These are phyloP conservation scores for Alternaria triticimaculans DNA, from an alignment of 2,329 filamentous ascomycete genomes.

Conservation along the genomic window DNA sequence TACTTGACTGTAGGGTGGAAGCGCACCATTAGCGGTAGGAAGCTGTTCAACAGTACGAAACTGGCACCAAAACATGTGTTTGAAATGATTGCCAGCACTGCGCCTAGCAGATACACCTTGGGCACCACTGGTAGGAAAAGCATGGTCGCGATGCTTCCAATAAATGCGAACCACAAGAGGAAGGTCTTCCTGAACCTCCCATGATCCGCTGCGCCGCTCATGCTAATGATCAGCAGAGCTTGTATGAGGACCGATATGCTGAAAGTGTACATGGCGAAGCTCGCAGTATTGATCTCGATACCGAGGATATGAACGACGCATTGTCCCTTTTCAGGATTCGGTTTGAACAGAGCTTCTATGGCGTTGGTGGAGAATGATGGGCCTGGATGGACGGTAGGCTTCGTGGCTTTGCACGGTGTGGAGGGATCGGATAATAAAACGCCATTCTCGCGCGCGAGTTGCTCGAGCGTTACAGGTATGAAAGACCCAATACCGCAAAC, in stretches of 20 bases:
- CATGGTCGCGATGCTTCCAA: constrained; percentile 85
- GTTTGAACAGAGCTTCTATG: constrained; percentile 22
- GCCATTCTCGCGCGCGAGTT: constrained; percentile 89
- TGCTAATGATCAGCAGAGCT: constrained; percentile 89
- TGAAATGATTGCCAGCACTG: constrained; percentile 83
- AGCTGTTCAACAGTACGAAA: constrained; percentile 94
- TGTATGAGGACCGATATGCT: constrained; percentile 90
- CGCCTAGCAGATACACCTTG: constrained; percentile 78
- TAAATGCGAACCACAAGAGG: constrained; percentile 81
- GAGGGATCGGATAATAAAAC: constrained; percentile 79
- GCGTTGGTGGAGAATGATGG: constrained; percentile 24
- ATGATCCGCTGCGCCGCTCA: constrained; percentile 95
- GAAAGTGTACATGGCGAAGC: constrained; percentile 98
- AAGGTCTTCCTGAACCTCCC: constrained; percentile 86
- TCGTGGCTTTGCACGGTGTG: constrained; percentile 74
- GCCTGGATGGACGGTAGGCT: constrained; percentile 54
- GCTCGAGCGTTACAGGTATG: constrained; percentile 93
- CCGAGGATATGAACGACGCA: constrained; percentile 86
- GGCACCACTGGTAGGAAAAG: constrained; percentile 81
- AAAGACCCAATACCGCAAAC: constrained; percentile 88
- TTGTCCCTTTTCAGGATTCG: constrained; percentile 57
- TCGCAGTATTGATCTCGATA: constrained; percentile 89
- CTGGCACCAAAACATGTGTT: constrained; percentile 96
- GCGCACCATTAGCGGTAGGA: constrained; percentile 86
- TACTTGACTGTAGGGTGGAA: constrained; percentile 71